Conservation (phyloP, 2,329 filamentous ascomycete genomes). For the Aspergillus sp. region DNA sequence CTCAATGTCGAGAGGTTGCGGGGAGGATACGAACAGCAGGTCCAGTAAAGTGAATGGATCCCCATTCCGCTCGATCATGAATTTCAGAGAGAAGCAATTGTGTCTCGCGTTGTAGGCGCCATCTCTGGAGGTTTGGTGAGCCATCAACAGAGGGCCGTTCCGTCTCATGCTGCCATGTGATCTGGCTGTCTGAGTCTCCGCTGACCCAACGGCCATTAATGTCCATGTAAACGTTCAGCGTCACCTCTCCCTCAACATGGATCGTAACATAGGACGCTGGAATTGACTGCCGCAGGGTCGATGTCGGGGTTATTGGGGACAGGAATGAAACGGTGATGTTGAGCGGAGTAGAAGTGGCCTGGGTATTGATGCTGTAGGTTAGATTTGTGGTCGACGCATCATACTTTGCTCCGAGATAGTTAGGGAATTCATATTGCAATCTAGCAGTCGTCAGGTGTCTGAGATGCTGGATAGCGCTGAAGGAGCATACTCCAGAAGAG, state of each 20-base stretch:
- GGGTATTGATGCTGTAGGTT: conserved; percentile 60
- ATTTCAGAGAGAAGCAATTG: conserved; percentile 75
- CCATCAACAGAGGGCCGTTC: conserved; percentile 42
- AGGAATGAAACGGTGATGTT: conserved; percentile 65
- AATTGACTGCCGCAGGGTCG: conserved; percentile 75
- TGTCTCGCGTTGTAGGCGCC: conserved; percentile 42
- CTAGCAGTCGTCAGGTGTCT: conserved; percentile 3
- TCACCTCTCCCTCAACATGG: conserved; percentile 64
- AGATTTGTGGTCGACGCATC: conserved; percentile 71
- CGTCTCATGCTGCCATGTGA: conserved; percentile 65
- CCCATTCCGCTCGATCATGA: conserved; percentile 78
- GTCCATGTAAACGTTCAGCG: conserved; percentile 65
- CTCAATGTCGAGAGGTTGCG: background rate
- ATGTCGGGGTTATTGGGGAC: conserved; percentile 78
- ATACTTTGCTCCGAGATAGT: conserved; percentile 62
- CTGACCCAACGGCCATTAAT: conserved; percentile 80
- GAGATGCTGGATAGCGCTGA: background rate
- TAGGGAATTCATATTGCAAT: conserved; percentile 58
- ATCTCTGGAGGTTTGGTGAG: conserved; percentile 43
- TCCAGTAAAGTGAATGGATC: conserved; percentile 73
- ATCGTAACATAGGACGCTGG: conserved; percentile 80
- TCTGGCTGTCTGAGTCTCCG: conserved; percentile 66
- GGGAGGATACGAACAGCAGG: conserved; percentile 50
- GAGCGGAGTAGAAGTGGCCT: conserved; percentile 37
- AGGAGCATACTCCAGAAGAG: conserved; percentile 48